Evolutionary conservation across 768 basidiomycete genomes (phyloP).

Genomic region (Lactifluus volemus): DNA sequence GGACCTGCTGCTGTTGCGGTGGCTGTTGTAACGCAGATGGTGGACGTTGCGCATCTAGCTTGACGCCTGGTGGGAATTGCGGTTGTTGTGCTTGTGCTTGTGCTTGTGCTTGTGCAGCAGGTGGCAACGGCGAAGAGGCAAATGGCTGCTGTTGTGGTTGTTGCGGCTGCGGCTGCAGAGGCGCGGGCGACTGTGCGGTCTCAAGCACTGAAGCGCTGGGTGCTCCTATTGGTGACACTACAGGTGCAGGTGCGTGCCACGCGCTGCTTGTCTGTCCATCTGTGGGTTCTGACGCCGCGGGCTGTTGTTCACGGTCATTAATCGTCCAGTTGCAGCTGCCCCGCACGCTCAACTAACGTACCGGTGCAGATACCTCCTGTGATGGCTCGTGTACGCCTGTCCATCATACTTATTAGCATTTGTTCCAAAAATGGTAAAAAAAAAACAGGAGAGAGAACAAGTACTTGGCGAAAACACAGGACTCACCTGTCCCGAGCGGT

Average conservation of each 20-base stretch:
- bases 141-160: constrained; percentile 13
- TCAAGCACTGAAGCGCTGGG: constrained; percentile 15
- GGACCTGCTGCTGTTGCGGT: constrained; percentile 30
- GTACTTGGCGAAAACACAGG: background rate
- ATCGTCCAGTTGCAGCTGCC: background rate
- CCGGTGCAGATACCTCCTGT: constrained; percentile 4
- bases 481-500: constrained; percentile 28
- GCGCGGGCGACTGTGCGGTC: constrained; percentile 38
- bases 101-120: background rate
- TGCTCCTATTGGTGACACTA: background rate
- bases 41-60: constrained; percentile 13
- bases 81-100: constrained; percentile 12
- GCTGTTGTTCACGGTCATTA: constrained; percentile 1
- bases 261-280: constrained; percentile 10
- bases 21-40: constrained; percentile 20
- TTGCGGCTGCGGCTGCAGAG: constrained; percentile 39
- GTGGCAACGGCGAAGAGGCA: constrained; percentile 8
- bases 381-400: constrained; percentile 6
- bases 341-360: background rate
- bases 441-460: background rate
- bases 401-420: background rate
- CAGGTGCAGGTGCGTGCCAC: constrained; percentile 12
- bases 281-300: background rate
- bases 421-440: background rate
- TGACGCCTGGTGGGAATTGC: constrained; percentile 21